Conservation (phyloP, 1,139 yeast species). For the Lodderomyces oxycetoniae region DNA sequence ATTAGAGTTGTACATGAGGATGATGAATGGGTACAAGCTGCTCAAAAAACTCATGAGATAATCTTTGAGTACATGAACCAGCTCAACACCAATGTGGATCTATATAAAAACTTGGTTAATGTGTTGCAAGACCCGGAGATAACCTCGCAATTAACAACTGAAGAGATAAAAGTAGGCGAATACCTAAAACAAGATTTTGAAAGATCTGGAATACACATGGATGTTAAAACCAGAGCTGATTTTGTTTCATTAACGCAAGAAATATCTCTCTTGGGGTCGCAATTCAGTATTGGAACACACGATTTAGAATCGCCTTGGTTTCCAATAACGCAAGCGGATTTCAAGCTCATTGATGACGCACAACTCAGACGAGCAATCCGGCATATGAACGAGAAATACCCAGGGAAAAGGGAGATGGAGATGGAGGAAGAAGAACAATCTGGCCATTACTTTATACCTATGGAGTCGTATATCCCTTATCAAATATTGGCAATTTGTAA, state of each 20-base stretch:
- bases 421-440: too few species aligned
- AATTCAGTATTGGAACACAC: constrained; percentile 58
- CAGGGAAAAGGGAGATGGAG: constrained; percentile 12
- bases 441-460: constrained; percentile 42
- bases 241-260: constrained; percentile 79
- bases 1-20: constrained; percentile 86
- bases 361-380: constrained; percentile 25
- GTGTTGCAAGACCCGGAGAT: constrained; percentile 48
- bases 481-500: constrained; percentile 58
- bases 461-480: constrained; percentile 65
- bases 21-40: constrained; percentile 64
- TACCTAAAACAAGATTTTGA: constrained; percentile 81
- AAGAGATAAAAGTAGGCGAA: constrained; percentile 80
- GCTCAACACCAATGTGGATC: constrained; percentile 75
- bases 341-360: constrained; percentile 23
- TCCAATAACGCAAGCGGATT: constrained; percentile 29
- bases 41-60: constrained; percentile 82
- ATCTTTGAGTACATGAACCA: constrained; percentile 94
- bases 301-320: constrained; percentile 40
- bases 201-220: constrained; percentile 86
- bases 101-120: constrained; percentile 55
- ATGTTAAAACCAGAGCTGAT: constrained; percentile 55
- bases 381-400: constrained; percentile 22
- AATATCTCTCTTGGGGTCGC: constrained; percentile 79
- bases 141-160: constrained; percentile 43